Conservation (phyloP, 306 rosid genomes). For the Herpetospermum pedunculosum region DNA sequence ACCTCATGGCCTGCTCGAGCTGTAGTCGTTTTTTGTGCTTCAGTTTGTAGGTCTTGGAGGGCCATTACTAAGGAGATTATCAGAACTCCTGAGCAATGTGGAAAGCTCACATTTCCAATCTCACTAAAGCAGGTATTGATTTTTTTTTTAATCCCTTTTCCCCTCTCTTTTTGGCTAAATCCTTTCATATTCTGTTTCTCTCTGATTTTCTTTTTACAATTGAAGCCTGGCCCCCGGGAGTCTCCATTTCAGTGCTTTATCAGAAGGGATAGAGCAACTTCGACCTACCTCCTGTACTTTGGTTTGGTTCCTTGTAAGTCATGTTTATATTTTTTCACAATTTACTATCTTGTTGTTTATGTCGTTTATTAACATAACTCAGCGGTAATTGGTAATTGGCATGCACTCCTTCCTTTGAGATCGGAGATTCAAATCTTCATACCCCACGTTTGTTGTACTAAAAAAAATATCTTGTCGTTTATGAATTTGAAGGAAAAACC, state of each 20-base stretch:
- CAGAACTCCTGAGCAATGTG: slow-evolving; percentile 71
- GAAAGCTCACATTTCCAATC: slow-evolving; percentile 77
- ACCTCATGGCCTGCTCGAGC: slow-evolving; percentile 68
- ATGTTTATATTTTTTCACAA: not conserved
- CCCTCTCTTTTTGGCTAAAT: not conserved
- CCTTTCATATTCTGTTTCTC: not conserved
- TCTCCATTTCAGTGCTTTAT: slow-evolving; percentile 76
- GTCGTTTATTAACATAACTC: too few relatives aligned
- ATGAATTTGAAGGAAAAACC: not conserved
- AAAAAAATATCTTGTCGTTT: not conserved
- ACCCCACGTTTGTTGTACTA: too few relatives aligned
- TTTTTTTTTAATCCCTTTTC: not conserved
- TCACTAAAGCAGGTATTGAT: slow-evolving; percentile 76
- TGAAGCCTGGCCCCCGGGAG: slow-evolving; percentile 83
- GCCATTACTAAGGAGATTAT: slow-evolving; percentile 52
- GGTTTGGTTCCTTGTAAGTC: slow-evolving; percentile 79
- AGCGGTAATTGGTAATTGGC: too few relatives aligned
- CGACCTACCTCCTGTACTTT: slow-evolving; percentile 47
- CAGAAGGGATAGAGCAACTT: slow-evolving; percentile 66
- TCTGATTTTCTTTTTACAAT: slow-evolving; percentile 15
- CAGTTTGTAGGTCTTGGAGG: slow-evolving; percentile 85
- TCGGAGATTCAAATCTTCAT: too few relatives aligned
- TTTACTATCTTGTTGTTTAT: not conserved
- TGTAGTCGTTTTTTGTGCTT: slow-evolving; percentile 52
- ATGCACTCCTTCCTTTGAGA: too few relatives aligned